Percentiles rank a stretch among this genome's conserved stretches.
Conservation (phyloP, 306 rosid species). For the Cucumis hystrix region DNA sequence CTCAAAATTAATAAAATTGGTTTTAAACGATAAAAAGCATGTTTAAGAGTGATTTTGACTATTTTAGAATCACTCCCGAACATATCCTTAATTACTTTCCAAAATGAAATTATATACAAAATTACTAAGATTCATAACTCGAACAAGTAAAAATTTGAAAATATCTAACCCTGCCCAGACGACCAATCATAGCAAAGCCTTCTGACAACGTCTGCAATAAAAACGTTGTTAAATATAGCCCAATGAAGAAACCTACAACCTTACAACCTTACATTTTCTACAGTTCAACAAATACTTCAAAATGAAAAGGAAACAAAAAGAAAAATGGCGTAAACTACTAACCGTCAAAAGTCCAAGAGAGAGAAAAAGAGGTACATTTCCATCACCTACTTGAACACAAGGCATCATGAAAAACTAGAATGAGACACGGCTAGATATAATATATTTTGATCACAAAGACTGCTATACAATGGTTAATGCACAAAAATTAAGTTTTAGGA, state of each 20-base stretch:
- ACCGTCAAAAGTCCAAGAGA: conserved; percentile 94
- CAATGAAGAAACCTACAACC: not conserved
- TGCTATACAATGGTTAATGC: not conserved
- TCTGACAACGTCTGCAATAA: conserved; percentile 74
- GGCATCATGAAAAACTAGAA: not conserved
- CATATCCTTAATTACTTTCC: not conserved
- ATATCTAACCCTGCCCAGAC: conserved; percentile 46
- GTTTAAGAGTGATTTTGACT: too few species aligned
- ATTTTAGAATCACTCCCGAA: too few species aligned
- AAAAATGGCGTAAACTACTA: conserved; percentile 10
- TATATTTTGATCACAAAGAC: not conserved
- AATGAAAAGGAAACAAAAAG: not conserved
- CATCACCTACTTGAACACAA: conserved; percentile 48
- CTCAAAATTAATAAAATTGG: too few species aligned
- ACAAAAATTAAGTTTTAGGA: not conserved
- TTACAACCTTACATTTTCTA: not conserved
- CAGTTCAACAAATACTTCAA: not conserved
- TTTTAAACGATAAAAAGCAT: too few species aligned
- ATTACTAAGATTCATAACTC: not conserved
- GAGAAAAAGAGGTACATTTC: conserved; percentile 58
- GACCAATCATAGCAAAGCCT: conserved; percentile 66
- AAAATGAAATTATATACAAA: not conserved
- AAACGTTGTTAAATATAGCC: conserved; percentile 3
- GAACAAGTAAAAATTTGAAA: conserved; percentile 3
- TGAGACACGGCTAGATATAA: not conserved